These are phyloP conservation scores for Penicillium sp. DNA, from an alignment of 2,329 filamentous ascomycete genomes.

Conservation along the genomic window DNA sequence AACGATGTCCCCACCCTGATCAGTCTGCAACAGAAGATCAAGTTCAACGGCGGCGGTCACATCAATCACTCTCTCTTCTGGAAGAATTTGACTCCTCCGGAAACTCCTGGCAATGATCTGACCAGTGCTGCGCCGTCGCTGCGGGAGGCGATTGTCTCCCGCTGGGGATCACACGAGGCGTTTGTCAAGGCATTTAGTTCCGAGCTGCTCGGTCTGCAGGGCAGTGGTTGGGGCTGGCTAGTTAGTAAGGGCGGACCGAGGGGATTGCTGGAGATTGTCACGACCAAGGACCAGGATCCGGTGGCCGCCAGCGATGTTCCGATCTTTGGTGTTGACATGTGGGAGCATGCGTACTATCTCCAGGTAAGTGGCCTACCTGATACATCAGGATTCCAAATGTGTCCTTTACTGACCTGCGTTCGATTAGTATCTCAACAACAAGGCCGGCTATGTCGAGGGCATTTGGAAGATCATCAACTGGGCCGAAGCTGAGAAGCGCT, in stretches of 20 bases:
- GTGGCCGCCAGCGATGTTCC: slow-evolving; percentile 75
- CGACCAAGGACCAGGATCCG: slow-evolving; percentile 85
- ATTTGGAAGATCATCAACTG: slow-evolving; percentile 95
- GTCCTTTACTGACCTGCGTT: neutral
- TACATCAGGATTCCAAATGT: neutral
- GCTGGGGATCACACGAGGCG: slow-evolving; percentile 68
- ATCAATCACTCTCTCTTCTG: slow-evolving; percentile 94
- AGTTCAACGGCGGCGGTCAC: slow-evolving; percentile 89
- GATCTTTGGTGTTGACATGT: slow-evolving; percentile 83
- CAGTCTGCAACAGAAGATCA: slow-evolving; percentile 69
- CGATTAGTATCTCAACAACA: slow-evolving; percentile 81
- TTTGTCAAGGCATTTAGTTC: slow-evolving; percentile 69
- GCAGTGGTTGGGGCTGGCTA: slow-evolving; percentile 88
- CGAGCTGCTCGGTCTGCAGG: slow-evolving; percentile 71
- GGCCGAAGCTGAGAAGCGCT: slow-evolving; percentile 78
- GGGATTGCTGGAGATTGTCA: slow-evolving; percentile 68
- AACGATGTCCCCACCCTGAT: slow-evolving; percentile 67
- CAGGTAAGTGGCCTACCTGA: slow-evolving; percentile 54
- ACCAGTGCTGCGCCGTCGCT: slow-evolving; percentile 60
- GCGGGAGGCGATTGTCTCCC: slow-evolving; percentile 60
- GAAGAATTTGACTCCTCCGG: slow-evolving; percentile 72
- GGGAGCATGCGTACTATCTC: slow-evolving; percentile 91
- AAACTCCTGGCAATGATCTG: slow-evolving; percentile 59
- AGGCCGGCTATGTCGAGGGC: slow-evolving; percentile 86
- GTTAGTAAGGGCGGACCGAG: slow-evolving; percentile 63